These are phyloP conservation scores for Arabis alpina DNA, from an alignment of 345 rosid genomes.

Conservation along the genomic window DNA sequence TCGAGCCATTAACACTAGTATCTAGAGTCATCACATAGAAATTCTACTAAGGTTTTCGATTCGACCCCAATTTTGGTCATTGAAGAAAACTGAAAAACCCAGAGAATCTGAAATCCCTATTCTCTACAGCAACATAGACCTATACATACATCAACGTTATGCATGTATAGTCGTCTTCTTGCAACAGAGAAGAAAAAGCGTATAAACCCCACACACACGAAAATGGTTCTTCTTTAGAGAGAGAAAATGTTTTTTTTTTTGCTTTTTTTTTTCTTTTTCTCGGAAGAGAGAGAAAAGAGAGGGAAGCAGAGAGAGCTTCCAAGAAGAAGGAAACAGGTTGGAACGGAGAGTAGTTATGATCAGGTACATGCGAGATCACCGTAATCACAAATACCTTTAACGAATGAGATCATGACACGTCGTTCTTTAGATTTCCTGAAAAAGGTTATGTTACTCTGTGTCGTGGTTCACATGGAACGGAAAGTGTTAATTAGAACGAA, in stretches of 20 bases:
- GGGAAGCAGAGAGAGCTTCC: conserved; percentile 36
- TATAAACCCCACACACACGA: conserved; percentile 48
- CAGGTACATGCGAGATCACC: conserved; percentile 34
- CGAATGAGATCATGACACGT: conserved; percentile 30
- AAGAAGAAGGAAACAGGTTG: conserved; percentile 45
- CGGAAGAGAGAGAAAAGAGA: conserved; percentile 37
- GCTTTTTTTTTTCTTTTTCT: conserved; percentile 32
- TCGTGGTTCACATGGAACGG: conserved; percentile 35
- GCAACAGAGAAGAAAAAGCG: neutral
- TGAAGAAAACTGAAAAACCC: conserved; percentile 31
- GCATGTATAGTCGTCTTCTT: conserved; percentile 39
- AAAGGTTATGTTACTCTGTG: conserved; percentile 18
- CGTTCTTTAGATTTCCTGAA: neutral
- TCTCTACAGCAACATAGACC: conserved; percentile 4
- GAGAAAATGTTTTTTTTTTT: conserved; percentile 8
- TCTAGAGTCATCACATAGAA: conserved; percentile 60
- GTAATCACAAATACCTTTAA: conserved; percentile 5
- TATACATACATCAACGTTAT: conserved; percentile 28
- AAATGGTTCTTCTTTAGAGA: conserved; percentile 39
- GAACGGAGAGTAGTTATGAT: conserved; percentile 37
- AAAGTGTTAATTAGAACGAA: neutral
- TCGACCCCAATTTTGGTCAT: conserved; percentile 41
- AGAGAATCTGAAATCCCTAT: conserved; percentile 1
- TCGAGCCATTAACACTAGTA: conserved; percentile 60
- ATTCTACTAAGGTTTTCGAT: conserved; percentile 50